Percentiles rank a stretch among this genome's conserved stretches.
phyloP scores from a whole-genome alignment of 2,329 filamentous ascomycete genomes.

The Rhynchosporium graminicola region DNA sequence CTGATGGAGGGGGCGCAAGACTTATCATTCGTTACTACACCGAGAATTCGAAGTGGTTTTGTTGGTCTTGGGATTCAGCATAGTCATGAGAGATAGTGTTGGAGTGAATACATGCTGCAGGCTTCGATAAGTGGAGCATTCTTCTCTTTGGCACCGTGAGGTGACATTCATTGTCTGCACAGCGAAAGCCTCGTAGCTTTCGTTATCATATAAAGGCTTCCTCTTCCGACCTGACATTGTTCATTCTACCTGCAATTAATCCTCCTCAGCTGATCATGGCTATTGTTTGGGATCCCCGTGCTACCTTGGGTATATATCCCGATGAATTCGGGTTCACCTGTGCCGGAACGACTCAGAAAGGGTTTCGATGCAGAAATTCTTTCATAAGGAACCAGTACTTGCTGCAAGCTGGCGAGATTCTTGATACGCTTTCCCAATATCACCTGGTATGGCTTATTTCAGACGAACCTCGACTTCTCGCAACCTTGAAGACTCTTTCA shows the following conservation, averaged over 20 bases:
- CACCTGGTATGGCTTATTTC: not conserved
- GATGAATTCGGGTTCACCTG: not conserved
- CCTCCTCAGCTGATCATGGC: not conserved
- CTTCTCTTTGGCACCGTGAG: not conserved
- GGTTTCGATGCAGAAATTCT: not conserved
- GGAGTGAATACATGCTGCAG: not conserved
- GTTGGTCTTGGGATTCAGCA: not conserved
- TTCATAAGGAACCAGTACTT: not conserved
- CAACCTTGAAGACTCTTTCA: not conserved
- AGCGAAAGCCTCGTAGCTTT: not conserved
- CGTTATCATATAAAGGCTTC: not conserved
- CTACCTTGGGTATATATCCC: conserved; percentile 10
- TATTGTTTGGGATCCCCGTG: conserved; percentile 8
- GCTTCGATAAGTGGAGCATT: not conserved
- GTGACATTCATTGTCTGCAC: not conserved
- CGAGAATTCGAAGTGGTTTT: not conserved
- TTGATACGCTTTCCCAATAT: not conserved
- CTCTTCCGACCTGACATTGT: not conserved
- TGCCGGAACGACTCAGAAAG: not conserved
- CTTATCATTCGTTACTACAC: not conserved
- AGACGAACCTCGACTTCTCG: not conserved
- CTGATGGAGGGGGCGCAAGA: not conserved
- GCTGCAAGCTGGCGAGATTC: not conserved
- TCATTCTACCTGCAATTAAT: not conserved
- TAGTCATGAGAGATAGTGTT: not conserved